Conservation (phyloP, 352 stramenopile species). For the Globisporangium middletonii region DNA sequence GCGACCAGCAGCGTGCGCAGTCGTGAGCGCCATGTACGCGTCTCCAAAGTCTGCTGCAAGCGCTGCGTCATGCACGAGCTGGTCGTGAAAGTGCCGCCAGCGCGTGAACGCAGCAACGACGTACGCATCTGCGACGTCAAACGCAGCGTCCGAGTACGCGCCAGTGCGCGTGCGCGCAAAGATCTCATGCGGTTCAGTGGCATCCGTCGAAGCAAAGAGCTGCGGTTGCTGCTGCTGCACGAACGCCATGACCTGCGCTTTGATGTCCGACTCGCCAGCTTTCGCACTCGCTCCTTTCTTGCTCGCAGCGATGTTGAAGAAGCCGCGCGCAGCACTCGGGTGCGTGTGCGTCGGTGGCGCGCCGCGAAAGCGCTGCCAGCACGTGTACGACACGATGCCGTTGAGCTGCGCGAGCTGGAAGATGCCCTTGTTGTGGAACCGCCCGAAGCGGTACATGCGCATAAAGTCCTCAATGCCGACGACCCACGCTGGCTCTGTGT, state of each 20-base stretch:
- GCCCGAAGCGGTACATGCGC: slow-evolving; percentile 69
- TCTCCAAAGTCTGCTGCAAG: slow-evolving; percentile 31
- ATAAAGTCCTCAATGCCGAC: slow-evolving; percentile 86
- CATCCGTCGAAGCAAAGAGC: slow-evolving; percentile 13
- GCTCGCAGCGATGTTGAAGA: slow-evolving; percentile 34
- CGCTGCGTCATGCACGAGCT: slow-evolving; percentile 19
- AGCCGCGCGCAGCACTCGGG: slow-evolving; percentile 60
- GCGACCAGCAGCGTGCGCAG: slow-evolving; percentile 7
- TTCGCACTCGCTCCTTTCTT: slow-evolving; percentile 20
- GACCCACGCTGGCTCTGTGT: slow-evolving; percentile 28
- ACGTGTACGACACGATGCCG: slow-evolving; percentile 75
- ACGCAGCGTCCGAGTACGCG: slow-evolving; percentile 41
- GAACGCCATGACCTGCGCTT: slow-evolving; percentile 71
- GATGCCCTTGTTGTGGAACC: slow-evolving; percentile 78
- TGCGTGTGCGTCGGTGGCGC: slow-evolving; percentile 55
- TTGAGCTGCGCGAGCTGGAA: slow-evolving; percentile 86
- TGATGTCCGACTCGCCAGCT: slow-evolving; percentile 29
- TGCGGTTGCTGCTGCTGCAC: slow-evolving; percentile 41
- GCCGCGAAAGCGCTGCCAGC: slow-evolving; percentile 51
- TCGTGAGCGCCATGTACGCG: slow-evolving; percentile 36
- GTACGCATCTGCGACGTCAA: slow-evolving; percentile 79
- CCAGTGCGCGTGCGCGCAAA: slow-evolving; percentile 25
- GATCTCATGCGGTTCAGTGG: background rate
- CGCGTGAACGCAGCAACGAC: slow-evolving; percentile 69
- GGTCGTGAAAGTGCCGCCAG: slow-evolving; percentile 41